These are phyloP conservation scores for Austroboletus niveus DNA, from an alignment of 1,284 basidiomycete species.

Conservation along the genomic window DNA sequence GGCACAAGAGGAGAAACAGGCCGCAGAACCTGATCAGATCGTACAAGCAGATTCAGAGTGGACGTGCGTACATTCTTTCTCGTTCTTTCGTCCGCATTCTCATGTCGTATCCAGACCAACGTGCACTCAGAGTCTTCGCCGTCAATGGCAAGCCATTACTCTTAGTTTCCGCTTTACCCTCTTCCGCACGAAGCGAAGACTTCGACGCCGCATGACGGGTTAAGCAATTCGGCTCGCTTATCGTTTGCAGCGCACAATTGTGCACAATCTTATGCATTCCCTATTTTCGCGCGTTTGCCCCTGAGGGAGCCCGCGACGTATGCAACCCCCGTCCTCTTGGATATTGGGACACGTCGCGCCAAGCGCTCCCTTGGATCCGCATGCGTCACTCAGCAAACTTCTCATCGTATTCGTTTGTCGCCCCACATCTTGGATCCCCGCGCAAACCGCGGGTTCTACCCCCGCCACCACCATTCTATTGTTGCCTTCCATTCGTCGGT, in stretches of 20 bases:
- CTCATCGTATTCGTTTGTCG: slow-evolving; percentile 12
- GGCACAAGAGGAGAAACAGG: slow-evolving; percentile 31
- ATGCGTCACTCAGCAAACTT: slow-evolving; percentile 19
- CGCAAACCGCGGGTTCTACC: slow-evolving; percentile 16
- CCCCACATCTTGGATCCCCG: slow-evolving; percentile 23
- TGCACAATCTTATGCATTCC: slow-evolving; percentile 23
- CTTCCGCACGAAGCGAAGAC: slow-evolving; percentile 53
- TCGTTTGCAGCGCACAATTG: slow-evolving; percentile 13
- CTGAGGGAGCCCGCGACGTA: slow-evolving; percentile 22
- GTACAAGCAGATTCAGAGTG: slow-evolving; percentile 34
- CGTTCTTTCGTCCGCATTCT: background rate
- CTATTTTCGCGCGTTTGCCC: slow-evolving; percentile 20
- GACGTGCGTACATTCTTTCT: slow-evolving; percentile 32
- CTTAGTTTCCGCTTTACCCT: slow-evolving; percentile 55
- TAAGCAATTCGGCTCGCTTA: slow-evolving; percentile 12
- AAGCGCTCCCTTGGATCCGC: slow-evolving; percentile 23
- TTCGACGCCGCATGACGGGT: slow-evolving; percentile 34
- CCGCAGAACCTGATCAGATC: slow-evolving; percentile 9
- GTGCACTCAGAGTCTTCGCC: slow-evolving; percentile 49
- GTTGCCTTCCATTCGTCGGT: slow-evolving; percentile 4
- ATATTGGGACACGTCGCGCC: slow-evolving; percentile 22
- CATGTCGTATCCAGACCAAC: slow-evolving; percentile 42
- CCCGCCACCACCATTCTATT: slow-evolving; percentile 5
- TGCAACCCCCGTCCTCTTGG: slow-evolving; percentile 14
- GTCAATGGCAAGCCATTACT: slow-evolving; percentile 57